Evolutionary conservation across 73 alveolate species (phyloP), one percentile per base, ranked within the genome.

Genomic region (Tetrahymena thermophila): DNA sequence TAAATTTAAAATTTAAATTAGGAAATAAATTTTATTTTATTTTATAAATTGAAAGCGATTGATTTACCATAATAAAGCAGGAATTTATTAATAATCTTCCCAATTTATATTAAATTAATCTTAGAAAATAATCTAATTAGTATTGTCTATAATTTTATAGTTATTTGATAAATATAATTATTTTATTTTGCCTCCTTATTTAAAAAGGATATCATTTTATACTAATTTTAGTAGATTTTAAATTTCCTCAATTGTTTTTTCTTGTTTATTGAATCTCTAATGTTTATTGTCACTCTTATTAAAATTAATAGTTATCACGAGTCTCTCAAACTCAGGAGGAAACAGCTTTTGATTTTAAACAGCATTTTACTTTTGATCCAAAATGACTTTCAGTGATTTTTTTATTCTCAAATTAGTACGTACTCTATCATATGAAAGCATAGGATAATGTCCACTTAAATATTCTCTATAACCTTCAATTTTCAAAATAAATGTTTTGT

Each of bases 401-500:
- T 25, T 25, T 19, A 0, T 71, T 71, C 89, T 71, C 43, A 98
- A 96, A 93, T 97, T 97, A 85, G 95, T 93, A 94, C 99, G 96
- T 28, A 98, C 99, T 94, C 99, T 97, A 94, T 98, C 99, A 93
- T 98, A 98, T 89, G 97, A 95, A 5, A 98, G 96, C 94, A 98
- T 94, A 38, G 98, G 97, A 56, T 98, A 97, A 85, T 97, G 97
- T 16, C 99, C 99, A 85, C 96, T 96, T 40, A 98, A 97, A 93
- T 97, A 98, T 93, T 98, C 99, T 94, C 98, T 96, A 56, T 93
- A 97, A n/a, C 99, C 99, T 58, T 97, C 97, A 11, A 97, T 99
- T 93, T 98, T 96, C 93, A 98, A 96, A 43, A 97, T 97, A 34
- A 98, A 95, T 25, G 96, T 43, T 16, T 97, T 56, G n/a, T 94